Evolutionary conservation across 805 yeast species (phyloP), one percentile per base, ranked within the genome.

Genomic region (Wickerhamiella spandovensis): DNA sequence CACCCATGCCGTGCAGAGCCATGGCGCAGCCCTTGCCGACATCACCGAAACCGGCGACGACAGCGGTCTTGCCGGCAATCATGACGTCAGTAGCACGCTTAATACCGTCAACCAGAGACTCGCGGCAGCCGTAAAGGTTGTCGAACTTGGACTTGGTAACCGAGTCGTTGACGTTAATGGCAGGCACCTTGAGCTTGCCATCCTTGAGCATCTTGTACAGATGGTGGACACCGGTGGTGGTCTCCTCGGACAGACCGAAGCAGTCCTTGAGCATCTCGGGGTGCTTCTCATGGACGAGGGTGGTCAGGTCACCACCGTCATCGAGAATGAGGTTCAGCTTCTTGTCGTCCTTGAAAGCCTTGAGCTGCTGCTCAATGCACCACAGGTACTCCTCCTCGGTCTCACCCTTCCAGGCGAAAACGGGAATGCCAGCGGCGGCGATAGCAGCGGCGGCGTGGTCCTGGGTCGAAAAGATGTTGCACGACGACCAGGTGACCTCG

Each of bases 381-480:
- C 98, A 90, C 68, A 79, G 69, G 81, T 90, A 92, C 78, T 90
- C 98, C 78, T 90, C 97, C 74, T 90, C 98, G 72, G 97, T 87
- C 81, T 90, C 97, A 71, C 98, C 97, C 81, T 90, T 90, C 98
- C 98, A 90, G 66, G 98, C 98, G 64, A 87, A 90, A 60, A 90
- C 98, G 68, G 98, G 97, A 54, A 90, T 94, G 76, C 98, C 98
- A 61, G 96, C 72, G 62, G 97, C 98, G 64, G 98, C 98, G 71
- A 90, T 92, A 64, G 97, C 97, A 67, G 98, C 97, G 65, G 98
- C 97, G 63, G 97, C 97, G 72, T 90, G 97, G 75, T 90, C 98
- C 78, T 90, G 98, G 61, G 98, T 90, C 63, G 97, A 89, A 83
- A 86, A 90, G 66, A 90, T 90, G 95, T 90, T 90, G 81, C 98